Conservation (phyloP, 169 alveolate species). For the Besnoitia besnoiti region DNA sequence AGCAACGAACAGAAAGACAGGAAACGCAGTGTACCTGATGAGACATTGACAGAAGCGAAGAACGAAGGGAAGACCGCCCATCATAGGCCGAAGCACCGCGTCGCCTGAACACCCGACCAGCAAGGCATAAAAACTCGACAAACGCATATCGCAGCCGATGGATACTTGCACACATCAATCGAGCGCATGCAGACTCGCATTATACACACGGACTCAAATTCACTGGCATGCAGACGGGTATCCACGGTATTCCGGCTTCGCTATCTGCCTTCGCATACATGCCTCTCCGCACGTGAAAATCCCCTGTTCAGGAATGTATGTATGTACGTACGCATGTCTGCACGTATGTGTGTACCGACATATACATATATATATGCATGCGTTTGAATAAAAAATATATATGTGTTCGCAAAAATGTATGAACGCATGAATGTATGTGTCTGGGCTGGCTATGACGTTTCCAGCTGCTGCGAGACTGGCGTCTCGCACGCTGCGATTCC, state of each 20-base stretch:
- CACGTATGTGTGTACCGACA: neutral
- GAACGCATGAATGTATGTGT: too few relatives aligned
- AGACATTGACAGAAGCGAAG: conserved; percentile 85
- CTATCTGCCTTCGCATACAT: neutral
- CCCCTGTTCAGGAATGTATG: too few relatives aligned
- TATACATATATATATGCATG: too few relatives aligned
- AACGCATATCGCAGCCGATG: neutral
- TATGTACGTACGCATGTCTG: neutral
- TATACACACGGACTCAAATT: too few relatives aligned
- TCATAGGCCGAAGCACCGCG: conserved; percentile 79
- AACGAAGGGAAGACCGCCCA: conserved; percentile 82
- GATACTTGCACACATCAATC: neutral
- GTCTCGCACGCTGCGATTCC: too few relatives aligned
- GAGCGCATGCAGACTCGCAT: neutral
- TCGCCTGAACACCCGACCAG: conserved; percentile 64
- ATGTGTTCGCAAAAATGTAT: too few relatives aligned
- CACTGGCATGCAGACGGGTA: neutral
- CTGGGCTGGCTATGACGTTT: too few relatives aligned
- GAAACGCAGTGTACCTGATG: conserved; percentile 71
- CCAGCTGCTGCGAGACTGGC: too few relatives aligned
- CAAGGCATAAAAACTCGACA: neutral
- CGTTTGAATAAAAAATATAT: too few relatives aligned
- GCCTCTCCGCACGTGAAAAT: neutral
- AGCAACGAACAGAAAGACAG: neutral
- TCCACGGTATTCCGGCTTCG: neutral